These are phyloP conservation scores for Helenozyma rhizophorensis DNA, from an alignment of 805 yeast species.

Conservation along the genomic window DNA sequence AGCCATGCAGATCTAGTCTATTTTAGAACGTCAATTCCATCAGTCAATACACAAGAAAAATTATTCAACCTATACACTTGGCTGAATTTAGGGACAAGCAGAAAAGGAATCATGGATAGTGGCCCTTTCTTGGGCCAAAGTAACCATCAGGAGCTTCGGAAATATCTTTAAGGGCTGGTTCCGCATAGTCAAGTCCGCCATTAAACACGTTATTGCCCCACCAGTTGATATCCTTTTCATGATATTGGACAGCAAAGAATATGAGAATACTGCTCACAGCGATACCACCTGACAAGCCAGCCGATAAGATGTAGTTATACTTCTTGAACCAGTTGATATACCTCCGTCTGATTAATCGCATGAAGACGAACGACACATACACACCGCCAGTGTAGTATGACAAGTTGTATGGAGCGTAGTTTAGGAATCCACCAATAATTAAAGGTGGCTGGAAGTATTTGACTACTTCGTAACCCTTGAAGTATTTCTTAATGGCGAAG, in stretches of 20 bases:
- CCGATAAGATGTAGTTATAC: slow-evolving; percentile 11
- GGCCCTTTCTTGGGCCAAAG: slow-evolving; percentile 30
- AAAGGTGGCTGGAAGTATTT: slow-evolving; percentile 10
- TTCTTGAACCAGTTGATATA: slow-evolving; percentile 9
- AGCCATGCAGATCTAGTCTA: no score
- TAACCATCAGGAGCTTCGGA: slow-evolving; percentile 35
- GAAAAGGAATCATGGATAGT: no score
- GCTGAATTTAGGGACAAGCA: no score
- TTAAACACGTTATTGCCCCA: slow-evolving; percentile 19
- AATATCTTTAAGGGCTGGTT: no score
- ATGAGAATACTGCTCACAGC: slow-evolving; percentile 7
- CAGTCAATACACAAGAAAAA: no score
- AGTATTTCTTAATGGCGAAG: no score
- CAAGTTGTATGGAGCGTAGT: slow-evolving; percentile 11
- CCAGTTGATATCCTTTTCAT: slow-evolving; percentile 8
- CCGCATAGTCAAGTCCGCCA: no score
- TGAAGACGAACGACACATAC: slow-evolving; percentile 2
- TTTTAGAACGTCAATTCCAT: no score
- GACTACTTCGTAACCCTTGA: no score
- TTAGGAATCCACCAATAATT: slow-evolving; percentile 9
- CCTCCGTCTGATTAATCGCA: slow-evolving; percentile 5
- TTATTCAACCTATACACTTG: no score
- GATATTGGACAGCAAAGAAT: slow-evolving; percentile 12
- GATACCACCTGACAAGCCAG: slow-evolving; percentile 10
- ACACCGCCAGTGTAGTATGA: slow-evolving; percentile 9